A percentile compares a stretch with the other conserved stretches of the same genome.
These are phyloP conservation scores for Fusarium mangiferae DNA, from an alignment of 2,329 filamentous ascomycete genomes.

Conservation along the genomic window DNA sequence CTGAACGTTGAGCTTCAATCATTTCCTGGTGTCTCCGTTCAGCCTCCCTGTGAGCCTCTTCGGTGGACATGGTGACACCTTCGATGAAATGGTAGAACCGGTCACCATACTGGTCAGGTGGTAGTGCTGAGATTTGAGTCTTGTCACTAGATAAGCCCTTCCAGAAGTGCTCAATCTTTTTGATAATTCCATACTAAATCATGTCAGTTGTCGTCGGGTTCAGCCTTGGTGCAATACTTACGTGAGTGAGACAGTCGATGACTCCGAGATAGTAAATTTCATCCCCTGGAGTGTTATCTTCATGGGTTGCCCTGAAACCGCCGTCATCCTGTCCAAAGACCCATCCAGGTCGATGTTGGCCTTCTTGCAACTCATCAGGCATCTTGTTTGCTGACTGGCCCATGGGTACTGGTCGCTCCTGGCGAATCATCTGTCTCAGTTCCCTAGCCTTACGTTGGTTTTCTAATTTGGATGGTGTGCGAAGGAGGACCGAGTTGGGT, in stretches of 20 bases:
- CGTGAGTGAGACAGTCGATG: constrained; percentile 97
- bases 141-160: constrained; percentile 89
- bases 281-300: constrained; percentile 84
- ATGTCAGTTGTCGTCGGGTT: constrained; percentile 39
- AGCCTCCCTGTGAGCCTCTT: constrained; percentile 80
- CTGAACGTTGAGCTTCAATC: constrained; percentile 50
- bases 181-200: constrained; percentile 86
- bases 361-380: constrained; percentile 87
- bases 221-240: constrained; percentile 61
- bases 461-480: constrained; percentile 94
- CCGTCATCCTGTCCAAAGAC: constrained; percentile 96
- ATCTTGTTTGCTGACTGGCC: constrained; percentile 84
- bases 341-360: constrained; percentile 74
- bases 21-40: constrained; percentile 70
- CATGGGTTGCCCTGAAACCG: constrained; percentile 91
- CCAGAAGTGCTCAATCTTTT: constrained; percentile 96
- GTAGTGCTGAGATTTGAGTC: constrained; percentile 90
- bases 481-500: constrained; percentile 73
- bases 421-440: constrained; percentile 89
- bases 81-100: constrained; percentile 94
- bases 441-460: constrained; percentile 91
- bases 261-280: constrained; percentile 98
- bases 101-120: constrained; percentile 90
- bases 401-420: constrained; percentile 93
- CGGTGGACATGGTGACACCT: constrained; percentile 87